Conservation (phyloP, 2,329 filamentous ascomycete species). For the Xylariaceae sp. region DNA sequence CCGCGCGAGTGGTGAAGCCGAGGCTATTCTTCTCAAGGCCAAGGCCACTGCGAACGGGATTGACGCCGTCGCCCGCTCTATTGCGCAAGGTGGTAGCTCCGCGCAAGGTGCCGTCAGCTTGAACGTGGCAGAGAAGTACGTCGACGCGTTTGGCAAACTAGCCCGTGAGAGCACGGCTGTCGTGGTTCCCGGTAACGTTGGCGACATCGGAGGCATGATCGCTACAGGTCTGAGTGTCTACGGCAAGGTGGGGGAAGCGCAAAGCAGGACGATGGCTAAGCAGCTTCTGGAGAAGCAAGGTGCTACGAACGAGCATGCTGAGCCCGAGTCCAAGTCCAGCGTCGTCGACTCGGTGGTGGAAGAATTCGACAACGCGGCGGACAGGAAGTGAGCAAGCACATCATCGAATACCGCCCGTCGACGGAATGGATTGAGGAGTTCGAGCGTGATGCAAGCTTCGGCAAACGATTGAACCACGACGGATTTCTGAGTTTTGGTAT, state of each 20-base stretch:
- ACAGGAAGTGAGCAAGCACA: slow-evolving; percentile 19
- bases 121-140: slow-evolving; percentile 94
- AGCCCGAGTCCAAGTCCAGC: slow-evolving; percentile 10
- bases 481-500: too few species aligned
- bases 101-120: slow-evolving; percentile 84
- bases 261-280: slow-evolving; percentile 63
- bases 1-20: slow-evolving; percentile 83
- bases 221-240: slow-evolving; percentile 93
- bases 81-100: slow-evolving; percentile 65
- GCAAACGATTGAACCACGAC: too few species aligned
- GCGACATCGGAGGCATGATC: slow-evolving; percentile 95
- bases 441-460: too few species aligned
- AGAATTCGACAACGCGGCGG: slow-evolving; percentile 28
- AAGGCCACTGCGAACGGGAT: slow-evolving; percentile 83
- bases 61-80: slow-evolving; percentile 74
- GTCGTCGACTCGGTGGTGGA: slow-evolving; percentile 27
- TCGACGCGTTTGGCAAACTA: slow-evolving; percentile 87
- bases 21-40: slow-evolving; percentile 85
- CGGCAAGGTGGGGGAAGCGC: slow-evolving; percentile 81
- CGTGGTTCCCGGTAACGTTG: slow-evolving; percentile 93
- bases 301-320: slow-evolving; percentile 14
- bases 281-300: slow-evolving; percentile 36
- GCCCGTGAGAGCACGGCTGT: slow-evolving; percentile 95
- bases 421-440: too few species aligned
- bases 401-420: too few species aligned